phyloP scores from a whole-genome alignment of 768 basidiomycete genomes.

The Mycena venus region DNA sequence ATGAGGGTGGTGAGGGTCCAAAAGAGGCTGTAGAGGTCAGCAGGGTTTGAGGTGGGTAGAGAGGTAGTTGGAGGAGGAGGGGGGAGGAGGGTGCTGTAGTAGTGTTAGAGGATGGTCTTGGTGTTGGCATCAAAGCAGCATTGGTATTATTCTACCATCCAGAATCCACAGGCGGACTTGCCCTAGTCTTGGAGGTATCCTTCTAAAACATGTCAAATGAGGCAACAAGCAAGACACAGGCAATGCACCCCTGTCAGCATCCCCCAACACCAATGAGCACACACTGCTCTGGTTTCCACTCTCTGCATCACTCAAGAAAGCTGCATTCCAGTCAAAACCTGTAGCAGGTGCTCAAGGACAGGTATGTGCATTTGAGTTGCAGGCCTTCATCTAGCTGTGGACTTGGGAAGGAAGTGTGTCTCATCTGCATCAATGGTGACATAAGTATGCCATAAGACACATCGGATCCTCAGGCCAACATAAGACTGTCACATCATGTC shows the following conservation, averaged over 20 bases:
- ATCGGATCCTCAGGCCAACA: too few species aligned
- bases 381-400: slow-evolving; percentile 76
- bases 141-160: slow-evolving; percentile 90
- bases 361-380: slow-evolving; percentile 75
- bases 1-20: slow-evolving; percentile 98
- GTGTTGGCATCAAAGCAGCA: slow-evolving; percentile 93
- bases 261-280: slow-evolving; percentile 58
- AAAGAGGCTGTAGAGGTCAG: slow-evolving; percentile 93
- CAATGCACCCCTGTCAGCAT: slow-evolving; percentile 65
- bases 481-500: too few species aligned
- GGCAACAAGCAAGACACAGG: not conserved
- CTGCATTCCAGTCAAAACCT: slow-evolving; percentile 46
- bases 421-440: slow-evolving; percentile 81
- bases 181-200: slow-evolving; percentile 76
- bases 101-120: slow-evolving; percentile 78
- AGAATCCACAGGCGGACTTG: slow-evolving; percentile 68
- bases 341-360: not conserved
- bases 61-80: slow-evolving; percentile 67
- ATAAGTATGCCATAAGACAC: too few species aligned
- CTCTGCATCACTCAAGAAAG: slow-evolving; percentile 66
- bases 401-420: slow-evolving; percentile 52
- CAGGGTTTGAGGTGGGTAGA: slow-evolving; percentile 73
- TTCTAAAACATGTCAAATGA: slow-evolving; percentile 41
- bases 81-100: slow-evolving; percentile 71
- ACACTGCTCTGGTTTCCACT: slow-evolving; percentile 44